Evolutionary conservation across 1,139 yeast species (phyloP).

Genomic region (Candida labiduridarum): DNA sequence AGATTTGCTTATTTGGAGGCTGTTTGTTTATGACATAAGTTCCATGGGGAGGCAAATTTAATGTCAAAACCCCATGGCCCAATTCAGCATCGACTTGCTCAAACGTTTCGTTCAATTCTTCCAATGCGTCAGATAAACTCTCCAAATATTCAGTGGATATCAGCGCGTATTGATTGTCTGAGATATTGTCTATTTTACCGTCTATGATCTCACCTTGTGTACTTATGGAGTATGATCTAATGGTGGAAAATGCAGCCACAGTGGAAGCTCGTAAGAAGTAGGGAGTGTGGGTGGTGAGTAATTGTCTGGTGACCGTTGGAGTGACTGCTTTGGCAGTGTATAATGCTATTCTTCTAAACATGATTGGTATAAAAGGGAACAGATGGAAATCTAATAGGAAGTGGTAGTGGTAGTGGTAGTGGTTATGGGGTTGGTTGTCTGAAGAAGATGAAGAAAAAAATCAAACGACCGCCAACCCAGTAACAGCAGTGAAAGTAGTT

Average conservation of each 20-base stretch:
- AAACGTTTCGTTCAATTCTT: constrained; percentile 56
- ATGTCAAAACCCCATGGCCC: constrained; percentile 79
- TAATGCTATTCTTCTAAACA: constrained; percentile 11
- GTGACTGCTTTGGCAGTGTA: background rate
- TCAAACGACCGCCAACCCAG: too few relatives aligned
- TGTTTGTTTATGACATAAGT: constrained; percentile 89
- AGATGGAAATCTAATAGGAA: too few relatives aligned
- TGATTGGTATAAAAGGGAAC: background rate
- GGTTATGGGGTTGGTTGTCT: too few relatives aligned
- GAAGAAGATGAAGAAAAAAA: background rate
- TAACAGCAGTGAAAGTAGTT: background rate
- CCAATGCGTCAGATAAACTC: constrained; percentile 61
- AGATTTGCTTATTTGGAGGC: constrained; percentile 91
- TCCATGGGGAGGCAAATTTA: constrained; percentile 67
- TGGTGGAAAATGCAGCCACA: constrained; percentile 7
- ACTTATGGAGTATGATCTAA: constrained; percentile 25
- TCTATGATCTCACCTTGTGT: constrained; percentile 59
- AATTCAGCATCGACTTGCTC: constrained; percentile 78
- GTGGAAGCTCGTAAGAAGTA: background rate
- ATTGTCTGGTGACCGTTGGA: background rate
- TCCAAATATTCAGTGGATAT: constrained; percentile 68
- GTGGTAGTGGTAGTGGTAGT: too few relatives aligned
- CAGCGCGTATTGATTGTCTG: constrained; percentile 55
- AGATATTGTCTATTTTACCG: constrained; percentile 47
- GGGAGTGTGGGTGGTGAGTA: background rate